Base-by-base conservation (phyloP, 2,329 filamentous ascomycete genomes). In the Fusarium drepaniforme region DNA sequence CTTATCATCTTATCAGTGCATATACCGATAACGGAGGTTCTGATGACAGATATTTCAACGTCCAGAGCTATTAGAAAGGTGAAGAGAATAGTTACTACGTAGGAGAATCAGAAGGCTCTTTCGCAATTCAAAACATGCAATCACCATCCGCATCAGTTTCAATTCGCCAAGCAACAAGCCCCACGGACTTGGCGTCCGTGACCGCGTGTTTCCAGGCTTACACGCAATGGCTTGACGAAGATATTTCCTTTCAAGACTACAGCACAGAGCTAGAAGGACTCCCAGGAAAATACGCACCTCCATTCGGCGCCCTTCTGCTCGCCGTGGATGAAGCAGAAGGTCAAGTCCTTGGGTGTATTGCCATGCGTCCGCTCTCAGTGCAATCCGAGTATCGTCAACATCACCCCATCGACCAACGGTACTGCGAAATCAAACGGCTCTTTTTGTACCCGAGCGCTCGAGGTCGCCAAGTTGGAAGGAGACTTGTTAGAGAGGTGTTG, bases 211-310 rank as follows among this genome's bases (percentile, higher is more conserved):
- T 81, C 62, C 59, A 67, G 8, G 72, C 73, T 2, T 81, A 80
- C 25, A 75, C 75, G 0, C 62, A 76, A 30, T 80, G 80, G 78
- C 73, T 81, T 3, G 67, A 75, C 65, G 65, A 77, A 38, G 79
- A 81, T 44, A 63, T 80, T 8, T 68, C 76, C 3, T 79, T 80
- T n/a, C 79, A 81, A 60, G 67, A 79, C 63, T 81, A 77, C 23
- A 67, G 63, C 1, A 63, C 67, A 8, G 80, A 81, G 42, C 38
- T 79, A 3, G 68, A 69, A n/a, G 56, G 64, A 1, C 62, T 80
- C 5, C 79, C 80, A 6, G 78, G 80, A 12, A 78, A 78, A 70
- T 81, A 81, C 18, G 73, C 75, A 12, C 53, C 78, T 4, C 77
- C 80, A 0, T 51, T 66, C 7, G 79, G 79, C 12, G 77, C 75